Conservation (phyloP, 192 early-diverging fungal genomes). For the Podila horticola region DNA sequence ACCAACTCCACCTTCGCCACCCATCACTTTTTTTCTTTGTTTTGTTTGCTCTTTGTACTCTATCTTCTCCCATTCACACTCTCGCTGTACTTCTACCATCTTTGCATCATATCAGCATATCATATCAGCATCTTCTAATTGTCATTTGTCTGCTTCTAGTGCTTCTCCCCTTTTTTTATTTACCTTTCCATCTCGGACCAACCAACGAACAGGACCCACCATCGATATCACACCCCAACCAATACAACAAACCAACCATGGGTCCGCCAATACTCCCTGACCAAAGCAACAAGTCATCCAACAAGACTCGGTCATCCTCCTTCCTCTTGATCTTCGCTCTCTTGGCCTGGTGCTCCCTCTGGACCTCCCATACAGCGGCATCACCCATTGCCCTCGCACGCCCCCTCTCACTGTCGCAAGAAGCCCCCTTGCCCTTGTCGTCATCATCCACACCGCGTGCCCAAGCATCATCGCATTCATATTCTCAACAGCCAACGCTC, state of each 20-base stretch:
- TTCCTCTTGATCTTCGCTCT: constrained; percentile 5
- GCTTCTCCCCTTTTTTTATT: not conserved
- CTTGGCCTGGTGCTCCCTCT: not conserved
- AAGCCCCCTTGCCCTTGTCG: not conserved
- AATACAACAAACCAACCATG: no score
- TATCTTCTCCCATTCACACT: no score
- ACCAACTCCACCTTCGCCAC: no score
- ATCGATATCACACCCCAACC: no score
- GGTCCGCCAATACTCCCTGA: no score
- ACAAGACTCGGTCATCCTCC: not conserved
- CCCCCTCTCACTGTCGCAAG: not conserved
- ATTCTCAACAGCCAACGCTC: not conserved
- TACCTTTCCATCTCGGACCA: not conserved
- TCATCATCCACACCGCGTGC: not conserved
- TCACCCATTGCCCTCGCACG: not conserved
- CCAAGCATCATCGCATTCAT: not conserved
- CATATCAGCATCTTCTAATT: not conserved
- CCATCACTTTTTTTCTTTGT: no score
- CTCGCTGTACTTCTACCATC: not conserved
- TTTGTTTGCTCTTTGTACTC: no score
- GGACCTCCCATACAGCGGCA: not conserved
- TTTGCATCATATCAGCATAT: not conserved
- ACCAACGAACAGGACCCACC: no score
- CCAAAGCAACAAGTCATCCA: not conserved
- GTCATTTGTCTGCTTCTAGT: no score